These are phyloP conservation scores for Penicillium sp. DNA, from an alignment of 2,329 filamentous ascomycete genomes.

Conservation along the genomic window DNA sequence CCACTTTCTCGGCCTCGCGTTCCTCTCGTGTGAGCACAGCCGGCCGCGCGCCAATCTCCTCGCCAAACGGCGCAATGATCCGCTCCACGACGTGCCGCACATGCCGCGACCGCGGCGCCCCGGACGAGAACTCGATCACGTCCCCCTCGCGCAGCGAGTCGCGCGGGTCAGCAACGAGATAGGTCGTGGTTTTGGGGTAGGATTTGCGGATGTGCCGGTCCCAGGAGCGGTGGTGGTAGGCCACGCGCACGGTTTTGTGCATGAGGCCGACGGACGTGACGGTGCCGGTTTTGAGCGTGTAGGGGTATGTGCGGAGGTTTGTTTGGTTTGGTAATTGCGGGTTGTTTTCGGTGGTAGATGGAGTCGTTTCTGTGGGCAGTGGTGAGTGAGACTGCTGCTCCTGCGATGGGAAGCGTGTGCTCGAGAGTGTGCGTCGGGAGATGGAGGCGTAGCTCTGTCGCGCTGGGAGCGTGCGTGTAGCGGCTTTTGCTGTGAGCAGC, in stretches of 20 bases:
- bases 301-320: conserved; percentile 36
- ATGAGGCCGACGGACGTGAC: conserved; percentile 40
- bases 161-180: conserved; percentile 36
- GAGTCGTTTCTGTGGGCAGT: not conserved
- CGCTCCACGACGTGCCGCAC: conserved; percentile 41
- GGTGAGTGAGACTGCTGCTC: not conserved
- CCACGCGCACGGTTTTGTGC: conserved; percentile 39
- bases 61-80: conserved; percentile 40
- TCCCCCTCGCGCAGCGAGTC: conserved; percentile 42
- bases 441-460: not conserved
- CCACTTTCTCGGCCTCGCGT: conserved; percentile 27
- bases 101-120: conserved; percentile 33
- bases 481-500: not conserved
- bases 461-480: not conserved
- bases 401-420: not conserved
- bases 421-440: conserved; percentile 4
- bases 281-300: conserved; percentile 34
- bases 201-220: conserved; percentile 35
- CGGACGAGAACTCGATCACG: conserved; percentile 42
- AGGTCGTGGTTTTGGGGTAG: conserved; percentile 32
- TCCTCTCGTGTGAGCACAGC: conserved; percentile 33
- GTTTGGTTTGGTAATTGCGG: too few relatives aligned
- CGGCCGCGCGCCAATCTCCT: conserved; percentile 32
- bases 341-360: too few relatives aligned
- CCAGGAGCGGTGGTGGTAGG: conserved; percentile 30